Conservation (phyloP, 2,329 filamentous ascomycete species). For the Didymella lethalis region DNA sequence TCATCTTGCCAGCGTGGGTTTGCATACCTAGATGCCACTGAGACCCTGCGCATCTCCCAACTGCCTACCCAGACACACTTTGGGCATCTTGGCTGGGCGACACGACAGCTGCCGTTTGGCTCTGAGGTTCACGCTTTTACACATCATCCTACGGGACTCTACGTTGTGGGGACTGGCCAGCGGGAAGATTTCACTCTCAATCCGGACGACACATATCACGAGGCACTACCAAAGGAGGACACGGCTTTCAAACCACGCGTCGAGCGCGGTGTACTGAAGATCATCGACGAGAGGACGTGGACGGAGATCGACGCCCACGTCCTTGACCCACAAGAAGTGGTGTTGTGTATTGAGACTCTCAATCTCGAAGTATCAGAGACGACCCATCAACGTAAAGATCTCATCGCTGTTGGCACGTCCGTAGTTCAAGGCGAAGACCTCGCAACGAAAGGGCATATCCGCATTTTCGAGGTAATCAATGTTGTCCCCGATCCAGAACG, state of each 20-base stretch:
- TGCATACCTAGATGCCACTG: conserved; percentile 70
- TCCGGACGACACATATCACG: conserved; percentile 83
- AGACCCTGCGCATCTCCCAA: conserved; percentile 76
- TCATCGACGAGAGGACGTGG: conserved; percentile 81
- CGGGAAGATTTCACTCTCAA: conserved; percentile 75
- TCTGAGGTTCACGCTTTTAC: conserved; percentile 76
- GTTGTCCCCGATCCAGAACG: conserved; percentile 88
- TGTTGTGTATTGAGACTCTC: conserved; percentile 83
- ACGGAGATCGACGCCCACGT: conserved; percentile 77
- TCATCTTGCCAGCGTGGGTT: conserved; percentile 81
- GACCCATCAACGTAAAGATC: conserved; percentile 82
- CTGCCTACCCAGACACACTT: conserved; percentile 73
- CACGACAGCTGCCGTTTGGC: conserved; percentile 74
- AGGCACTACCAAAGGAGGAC: conserved; percentile 76
- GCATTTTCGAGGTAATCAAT: conserved; percentile 89
- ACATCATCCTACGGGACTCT: conserved; percentile 80
- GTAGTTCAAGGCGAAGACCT: conserved; percentile 90
- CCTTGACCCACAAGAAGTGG: conserved; percentile 76
- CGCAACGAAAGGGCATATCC: conserved; percentile 81
- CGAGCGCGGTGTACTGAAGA: conserved; percentile 75
- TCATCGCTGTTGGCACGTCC: conserved; percentile 86
- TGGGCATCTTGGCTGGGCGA: conserved; percentile 76
- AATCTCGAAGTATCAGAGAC: conserved; percentile 90
- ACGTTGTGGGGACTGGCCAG: conserved; percentile 76
- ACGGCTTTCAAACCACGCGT: conserved; percentile 70